A percentile compares a stretch with the other conserved stretches of the same genome.
Conservation (phyloP, 352 stramenopile species). For the Thalassiosira delicatula region DNA sequence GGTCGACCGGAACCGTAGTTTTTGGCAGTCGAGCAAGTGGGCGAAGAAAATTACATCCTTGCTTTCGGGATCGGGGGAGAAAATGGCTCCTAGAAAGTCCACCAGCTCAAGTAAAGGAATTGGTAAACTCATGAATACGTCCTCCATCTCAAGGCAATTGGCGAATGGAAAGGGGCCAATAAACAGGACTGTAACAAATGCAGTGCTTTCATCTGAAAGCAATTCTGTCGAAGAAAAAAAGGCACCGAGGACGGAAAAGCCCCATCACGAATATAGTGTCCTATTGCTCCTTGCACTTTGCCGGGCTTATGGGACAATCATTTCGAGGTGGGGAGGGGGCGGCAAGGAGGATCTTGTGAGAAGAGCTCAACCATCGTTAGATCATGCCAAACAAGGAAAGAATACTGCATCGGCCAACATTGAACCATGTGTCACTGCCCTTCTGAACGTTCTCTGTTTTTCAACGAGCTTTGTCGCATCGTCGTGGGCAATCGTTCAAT, state of each 20-base stretch:
- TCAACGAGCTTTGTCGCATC: no score
- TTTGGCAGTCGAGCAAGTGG: slow-evolving; percentile 81
- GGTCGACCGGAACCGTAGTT: slow-evolving; percentile 72
- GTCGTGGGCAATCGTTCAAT: no score
- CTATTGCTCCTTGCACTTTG: slow-evolving; percentile 52
- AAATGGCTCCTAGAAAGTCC: slow-evolving; percentile 32
- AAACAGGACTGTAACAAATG: slow-evolving; percentile 37
- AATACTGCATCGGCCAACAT: no score
- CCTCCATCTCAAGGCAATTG: slow-evolving; percentile 70
- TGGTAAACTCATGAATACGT: slow-evolving; percentile 72
- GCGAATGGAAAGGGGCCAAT: slow-evolving; percentile 58
- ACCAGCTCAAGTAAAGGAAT: slow-evolving; percentile 30
- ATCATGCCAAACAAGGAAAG: no score
- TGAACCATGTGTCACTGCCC: no score
- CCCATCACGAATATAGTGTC: slow-evolving; percentile 48
- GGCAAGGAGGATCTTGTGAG: no score
- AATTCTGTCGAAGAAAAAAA: slow-evolving; percentile 9
- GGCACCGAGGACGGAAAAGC: slow-evolving; percentile 10
- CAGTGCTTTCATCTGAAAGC: slow-evolving; percentile 37
- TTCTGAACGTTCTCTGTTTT: no score
- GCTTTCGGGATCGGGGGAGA: slow-evolving; percentile 41
- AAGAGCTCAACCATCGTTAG: no score
- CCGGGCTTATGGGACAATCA: no score
- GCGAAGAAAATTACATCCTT: slow-evolving; percentile 66
- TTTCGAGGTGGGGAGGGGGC: no score